Conservation (phyloP, 2,329 filamentous ascomycete species). For the Trichoderma atroviride region DNA sequence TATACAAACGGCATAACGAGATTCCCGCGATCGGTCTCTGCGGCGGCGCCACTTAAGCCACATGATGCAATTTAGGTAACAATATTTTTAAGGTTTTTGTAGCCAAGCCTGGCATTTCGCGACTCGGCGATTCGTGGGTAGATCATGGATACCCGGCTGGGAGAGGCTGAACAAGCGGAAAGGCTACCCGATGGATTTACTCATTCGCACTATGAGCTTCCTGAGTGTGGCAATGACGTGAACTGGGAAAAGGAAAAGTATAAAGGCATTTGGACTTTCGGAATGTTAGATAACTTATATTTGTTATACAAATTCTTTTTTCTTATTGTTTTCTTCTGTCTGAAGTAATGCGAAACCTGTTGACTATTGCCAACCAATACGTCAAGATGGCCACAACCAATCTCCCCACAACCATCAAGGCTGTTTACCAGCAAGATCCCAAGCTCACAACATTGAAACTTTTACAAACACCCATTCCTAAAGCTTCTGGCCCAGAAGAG, state of each 20-base stretch:
- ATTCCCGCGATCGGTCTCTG: not conserved
- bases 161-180: not conserved
- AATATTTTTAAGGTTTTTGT: slow-evolving; percentile 15
- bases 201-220: not conserved
- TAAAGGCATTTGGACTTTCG: not conserved
- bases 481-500: slow-evolving; percentile 31
- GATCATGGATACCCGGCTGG: not conserved
- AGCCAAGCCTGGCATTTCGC: not conserved
- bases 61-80: not conserved
- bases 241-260: not conserved
- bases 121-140: slow-evolving; percentile 1
- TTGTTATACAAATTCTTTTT: not conserved
- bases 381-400: slow-evolving; percentile 5
- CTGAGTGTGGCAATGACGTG: not conserved
- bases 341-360: not conserved
- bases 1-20: not conserved
- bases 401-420: slow-evolving; percentile 31
- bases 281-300: not conserved
- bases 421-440: slow-evolving; percentile 33
- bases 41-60: slow-evolving; percentile 5
- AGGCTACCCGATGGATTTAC: slow-evolving; percentile 1
- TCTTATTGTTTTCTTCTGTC: not conserved
- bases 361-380: slow-evolving; percentile 9
- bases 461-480: slow-evolving; percentile 32
- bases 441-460: slow-evolving; percentile 30